Base-by-base conservation (phyloP, 768 basidiomycete genomes). In the Neoboletus brunneissimus region DNA sequence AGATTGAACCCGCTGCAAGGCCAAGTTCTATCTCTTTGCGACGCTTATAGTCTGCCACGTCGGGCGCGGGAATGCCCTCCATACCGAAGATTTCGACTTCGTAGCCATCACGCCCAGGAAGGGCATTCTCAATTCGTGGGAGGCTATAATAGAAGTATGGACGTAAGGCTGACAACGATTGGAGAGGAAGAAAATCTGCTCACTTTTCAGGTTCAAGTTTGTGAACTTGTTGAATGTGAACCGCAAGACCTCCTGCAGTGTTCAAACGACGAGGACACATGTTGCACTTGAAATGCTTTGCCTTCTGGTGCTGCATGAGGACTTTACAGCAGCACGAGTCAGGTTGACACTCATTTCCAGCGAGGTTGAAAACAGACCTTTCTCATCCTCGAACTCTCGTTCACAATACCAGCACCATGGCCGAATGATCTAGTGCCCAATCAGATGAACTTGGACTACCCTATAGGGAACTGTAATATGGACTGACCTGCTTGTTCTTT, bases 361-460 rank as follows among this genome's bases (percentile, higher is more conserved):
- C 22, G 15, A 49, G 15, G 32, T 11, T 8, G 37, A 15, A 47
- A 37, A 58, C 78, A 20, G 47, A 92, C 95, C 95, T 77, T 98
- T 98, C 74, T 98, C 95, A 82, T 99, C 97, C 75, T 98, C 95
- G 66, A 99, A 99, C 74, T 97, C 96, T 70, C 96, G 85, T 75
- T 98, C 95, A 77, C 94, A 98, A 73, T 98, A 98, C 95, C 95
- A 98, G 77, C 95, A 98, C 94, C 95, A 97, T 16, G 92, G 91
- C 6, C 89, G 86, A 61, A 94, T 82, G 60, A 92, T 74, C 91
- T 94, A 57, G 10, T 32, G 20, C 34, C 4, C 13, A 8, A 44
- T 54, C 66, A 47, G 49, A 59, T 41, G 9, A 2, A 9, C 6
- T 15, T n/a, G 4, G 12, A 43, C 12, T 16, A 22, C 15, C 3